These are phyloP conservation scores for Maudiozyma serrabonitensis DNA, from an alignment of 805 yeast species.

Conservation along the genomic window DNA sequence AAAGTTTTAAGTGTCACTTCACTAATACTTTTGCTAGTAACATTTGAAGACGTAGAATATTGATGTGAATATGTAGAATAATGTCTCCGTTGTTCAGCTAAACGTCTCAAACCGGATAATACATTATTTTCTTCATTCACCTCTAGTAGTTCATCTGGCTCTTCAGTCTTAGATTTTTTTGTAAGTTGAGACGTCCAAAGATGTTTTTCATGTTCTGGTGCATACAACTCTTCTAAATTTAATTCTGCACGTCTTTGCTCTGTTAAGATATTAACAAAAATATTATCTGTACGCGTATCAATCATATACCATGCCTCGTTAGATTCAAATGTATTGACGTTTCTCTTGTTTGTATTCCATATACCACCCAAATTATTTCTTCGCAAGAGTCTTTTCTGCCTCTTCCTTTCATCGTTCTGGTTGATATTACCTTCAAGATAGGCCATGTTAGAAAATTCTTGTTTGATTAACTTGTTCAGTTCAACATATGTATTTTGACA, in stretches of 20 bases:
- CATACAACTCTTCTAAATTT: constrained; percentile 65
- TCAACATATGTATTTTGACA: constrained; percentile 58
- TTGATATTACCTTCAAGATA: constrained; percentile 64
- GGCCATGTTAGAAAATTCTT: constrained; percentile 37
- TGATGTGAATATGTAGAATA: constrained; percentile 15
- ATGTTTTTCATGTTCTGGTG: constrained; percentile 33
- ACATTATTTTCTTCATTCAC: constrained; percentile 10
- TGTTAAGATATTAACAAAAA: constrained; percentile 67
- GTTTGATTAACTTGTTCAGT: constrained; percentile 50
- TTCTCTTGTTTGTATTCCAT: constrained; percentile 36
- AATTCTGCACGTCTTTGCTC: constrained; percentile 55
- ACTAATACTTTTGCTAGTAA: not conserved
- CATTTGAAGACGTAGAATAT: not conserved
- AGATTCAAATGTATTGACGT: constrained; percentile 35
- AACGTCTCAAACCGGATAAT: constrained; percentile 21
- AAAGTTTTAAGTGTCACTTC: not conserved
- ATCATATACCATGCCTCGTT: constrained; percentile 78
- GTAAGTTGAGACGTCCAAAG: constrained; percentile 5
- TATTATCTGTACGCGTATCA: constrained; percentile 52
- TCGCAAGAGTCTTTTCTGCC: constrained; percentile 42
- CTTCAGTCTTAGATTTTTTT: not conserved
- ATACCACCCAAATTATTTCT: constrained; percentile 45
- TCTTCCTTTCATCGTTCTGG: constrained; percentile 42
- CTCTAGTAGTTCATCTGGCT: constrained; percentile 9
- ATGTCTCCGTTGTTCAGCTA: constrained; percentile 21